Conservation (phyloP, 345 rosid genomes). For the Gossypium turneri region DNA sequence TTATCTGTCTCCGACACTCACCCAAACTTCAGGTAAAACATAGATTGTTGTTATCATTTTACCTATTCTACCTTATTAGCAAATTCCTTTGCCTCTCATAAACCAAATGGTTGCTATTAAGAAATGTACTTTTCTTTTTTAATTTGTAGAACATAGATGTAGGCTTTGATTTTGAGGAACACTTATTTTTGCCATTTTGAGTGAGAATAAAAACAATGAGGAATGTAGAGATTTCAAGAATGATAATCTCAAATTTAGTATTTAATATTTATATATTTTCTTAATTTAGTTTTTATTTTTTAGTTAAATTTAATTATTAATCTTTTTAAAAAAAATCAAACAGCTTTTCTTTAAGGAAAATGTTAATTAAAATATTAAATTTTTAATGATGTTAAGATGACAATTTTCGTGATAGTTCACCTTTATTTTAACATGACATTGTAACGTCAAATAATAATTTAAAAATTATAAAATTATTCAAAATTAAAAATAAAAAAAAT, state of each 20-base stretch:
- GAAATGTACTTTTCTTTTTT: not conserved
- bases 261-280: too few species aligned
- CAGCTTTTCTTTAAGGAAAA: too few species aligned
- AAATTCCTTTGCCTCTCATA: not conserved
- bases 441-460: too few species aligned
- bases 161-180: not conserved
- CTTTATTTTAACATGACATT: too few species aligned
- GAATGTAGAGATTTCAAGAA: not conserved
- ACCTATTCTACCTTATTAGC: not conserved
- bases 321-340: too few species aligned
- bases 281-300: not conserved
- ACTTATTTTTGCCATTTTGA: not conserved
- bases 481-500: too few species aligned
- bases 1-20: not conserved
- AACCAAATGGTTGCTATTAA: not conserved
- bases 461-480: too few species aligned
- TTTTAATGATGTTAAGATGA: too few species aligned
- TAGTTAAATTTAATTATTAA: too few species aligned
- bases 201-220: not conserved
- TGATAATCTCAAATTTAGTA: too few species aligned
- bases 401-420: too few species aligned
- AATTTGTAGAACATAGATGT: not conserved
- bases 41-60: not conserved
- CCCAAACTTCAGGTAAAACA: not conserved
- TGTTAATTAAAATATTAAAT: too few species aligned